Evolutionary conservation across 2,329 filamentous ascomycete species (phyloP).

Genomic region (Xenoacremonium recifei): DNA sequence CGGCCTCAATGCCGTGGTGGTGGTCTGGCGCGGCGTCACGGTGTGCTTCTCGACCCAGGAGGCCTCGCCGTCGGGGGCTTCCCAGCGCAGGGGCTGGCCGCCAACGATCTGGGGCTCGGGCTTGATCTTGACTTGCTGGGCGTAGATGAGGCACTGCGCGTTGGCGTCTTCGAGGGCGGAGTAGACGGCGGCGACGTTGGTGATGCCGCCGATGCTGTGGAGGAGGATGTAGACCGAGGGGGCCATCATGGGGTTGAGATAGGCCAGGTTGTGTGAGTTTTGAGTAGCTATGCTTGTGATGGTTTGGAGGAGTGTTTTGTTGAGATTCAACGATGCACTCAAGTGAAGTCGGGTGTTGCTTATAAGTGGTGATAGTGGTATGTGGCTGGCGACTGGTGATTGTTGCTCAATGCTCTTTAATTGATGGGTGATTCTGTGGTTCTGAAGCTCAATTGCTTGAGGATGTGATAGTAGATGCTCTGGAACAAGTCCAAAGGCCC

Average conservation of each 20-base stretch:
- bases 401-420: no score
- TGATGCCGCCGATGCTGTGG: conserved; percentile 26
- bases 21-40: conserved; percentile 21
- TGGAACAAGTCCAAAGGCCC: no score
- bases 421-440: no score
- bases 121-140: conserved; percentile 25
- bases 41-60: conserved; percentile 38
- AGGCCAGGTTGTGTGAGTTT: conserved; percentile 5
- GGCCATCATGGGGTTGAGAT: conserved; percentile 14
- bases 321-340: no score
- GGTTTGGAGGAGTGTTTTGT: neutral
- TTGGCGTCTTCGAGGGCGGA: conserved; percentile 35
- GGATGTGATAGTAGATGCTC: no score
- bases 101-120: conserved; percentile 18
- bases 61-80: conserved; percentile 32
- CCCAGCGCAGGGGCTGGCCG: conserved; percentile 33
- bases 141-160: conserved; percentile 29
- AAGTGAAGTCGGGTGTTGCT: no score
- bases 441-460: no score
- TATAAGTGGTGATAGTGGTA: no score
- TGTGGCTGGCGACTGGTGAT: no score
- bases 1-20: conserved; percentile 5
- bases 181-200: conserved; percentile 31
- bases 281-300: no score
- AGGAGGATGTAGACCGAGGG: conserved; percentile 33